Percentiles rank a stretch among this genome's conserved stretches.
Evolutionary conservation across 306 rosid species (phyloP).

Genomic region (Dryas alaskensis): DNA sequence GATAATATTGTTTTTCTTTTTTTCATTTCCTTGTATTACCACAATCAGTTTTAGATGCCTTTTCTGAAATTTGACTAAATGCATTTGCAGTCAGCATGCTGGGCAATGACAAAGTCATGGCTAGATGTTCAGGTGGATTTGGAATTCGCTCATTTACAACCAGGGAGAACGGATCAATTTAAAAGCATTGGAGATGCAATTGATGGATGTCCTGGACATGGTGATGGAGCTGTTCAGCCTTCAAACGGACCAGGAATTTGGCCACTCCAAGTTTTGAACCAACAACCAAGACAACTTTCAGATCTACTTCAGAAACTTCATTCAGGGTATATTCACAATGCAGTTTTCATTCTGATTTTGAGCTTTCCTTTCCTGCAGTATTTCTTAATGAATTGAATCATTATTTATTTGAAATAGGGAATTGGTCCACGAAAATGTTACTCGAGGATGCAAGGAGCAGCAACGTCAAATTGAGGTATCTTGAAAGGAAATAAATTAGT

Average conservation of each 20-base stretch:
- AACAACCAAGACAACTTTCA: conserved; percentile 85
- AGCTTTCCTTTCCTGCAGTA: conserved; percentile 7
- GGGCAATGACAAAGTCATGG: conserved; percentile 98
- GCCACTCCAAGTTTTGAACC: conserved; percentile 86
- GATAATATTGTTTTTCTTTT: conserved; percentile 14
- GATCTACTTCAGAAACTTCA: conserved; percentile 91
- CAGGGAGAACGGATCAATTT: conserved; percentile 62
- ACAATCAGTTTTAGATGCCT: conserved; percentile 25
- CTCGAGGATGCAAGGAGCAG: conserved; percentile 87
- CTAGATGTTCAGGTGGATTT: conserved; percentile 84
- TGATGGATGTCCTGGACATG: conserved; percentile 65
- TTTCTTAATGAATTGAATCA: conserved; percentile 7
- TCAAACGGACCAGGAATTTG: conserved; percentile 69
- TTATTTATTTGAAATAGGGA: conserved; percentile 53
- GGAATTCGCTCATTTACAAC: conserved; percentile 63
- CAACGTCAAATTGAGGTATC: conserved; percentile 94
- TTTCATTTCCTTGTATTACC: background rate
- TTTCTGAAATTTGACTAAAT: conserved; percentile 24
- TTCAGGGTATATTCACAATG: conserved; percentile 57
- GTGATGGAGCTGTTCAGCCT: conserved; percentile 47
- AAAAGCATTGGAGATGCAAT: conserved; percentile 51
- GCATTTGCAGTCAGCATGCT: conserved; percentile 86
- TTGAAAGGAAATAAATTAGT: background rate
- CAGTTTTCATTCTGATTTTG: conserved; percentile 19
- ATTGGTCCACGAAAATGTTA: conserved; percentile 72